Base-by-base conservation (phyloP, 2,329 filamentous ascomycete genomes). In the Microthyrium microscopicum region DNA sequence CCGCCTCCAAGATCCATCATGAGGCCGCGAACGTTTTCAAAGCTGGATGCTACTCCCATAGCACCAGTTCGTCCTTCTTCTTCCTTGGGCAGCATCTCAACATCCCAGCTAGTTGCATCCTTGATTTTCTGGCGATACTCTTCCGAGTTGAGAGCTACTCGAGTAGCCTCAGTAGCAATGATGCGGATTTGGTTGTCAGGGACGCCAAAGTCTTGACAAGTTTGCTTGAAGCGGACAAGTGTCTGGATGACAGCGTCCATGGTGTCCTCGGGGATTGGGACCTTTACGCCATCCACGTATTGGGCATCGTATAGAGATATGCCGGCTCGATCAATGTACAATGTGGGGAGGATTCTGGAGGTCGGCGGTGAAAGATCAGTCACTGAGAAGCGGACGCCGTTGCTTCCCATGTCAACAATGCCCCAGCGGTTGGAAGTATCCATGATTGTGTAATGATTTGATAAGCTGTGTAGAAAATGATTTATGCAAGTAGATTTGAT, bases 331-430 rank as follows among this genome's bases (percentile, higher is more conserved):
- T 83, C 73, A 45, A 78, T 72, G 55, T 82, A 91, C 36, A 93
- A 46, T 18, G 78, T 85, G 13, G 68, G 73, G 26, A 93, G 65
- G 17, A 84, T 70, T 17, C 84, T 77, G 17, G 78, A 66, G 25
- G 62, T 70, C 4, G 73, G 70, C 16, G 77, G 74, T 4, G 73
- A 68, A n/a, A 91, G 65, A 42, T 83, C 74, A 6, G 83, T 81
- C 46, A 93, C 82, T 28, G 82, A 87, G 62, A 92, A 92, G 35
- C 85, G 81, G 46, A 93, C 87, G 46, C 84, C 85, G 61, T 93
- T 94, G 61, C 83, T 82, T n/a, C n/a, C n/a, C n/a, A n/a, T n/a
- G n/a, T n/a, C n/a, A n/a, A 37, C 17, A 46, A 56, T 51, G 42
- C n/a, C n/a, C n/a, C n/a, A n/a, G n/a, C n/a, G n/a, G 16, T 30